Conservation (phyloP, 78 protist species). For the Bigelowiella natans region DNA sequence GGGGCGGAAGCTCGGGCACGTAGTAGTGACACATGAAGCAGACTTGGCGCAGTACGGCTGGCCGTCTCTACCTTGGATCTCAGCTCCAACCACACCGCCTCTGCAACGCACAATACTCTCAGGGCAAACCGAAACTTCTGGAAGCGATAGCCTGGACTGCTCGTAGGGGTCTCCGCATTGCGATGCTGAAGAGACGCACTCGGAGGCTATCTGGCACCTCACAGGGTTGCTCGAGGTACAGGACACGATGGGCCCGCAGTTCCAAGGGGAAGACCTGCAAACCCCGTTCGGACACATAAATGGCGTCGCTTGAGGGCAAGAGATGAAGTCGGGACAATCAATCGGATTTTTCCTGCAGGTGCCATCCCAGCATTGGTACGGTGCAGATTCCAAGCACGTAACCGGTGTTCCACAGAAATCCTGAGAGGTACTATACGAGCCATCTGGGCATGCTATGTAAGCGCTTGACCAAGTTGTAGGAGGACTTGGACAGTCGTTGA, state of each 20-base stretch:
- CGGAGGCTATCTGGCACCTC: not conserved
- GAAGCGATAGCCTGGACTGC: not conserved
- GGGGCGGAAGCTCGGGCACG: not conserved
- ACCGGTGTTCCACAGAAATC: not conserved
- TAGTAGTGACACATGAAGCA: too few species aligned
- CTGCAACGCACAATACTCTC: not conserved
- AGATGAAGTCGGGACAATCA: not conserved
- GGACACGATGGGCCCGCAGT: too few species aligned
- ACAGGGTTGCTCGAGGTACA: too few species aligned
- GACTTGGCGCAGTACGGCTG: too few species aligned
- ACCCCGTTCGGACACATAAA: not conserved
- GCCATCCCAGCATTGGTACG: slow-evolving; percentile 2
- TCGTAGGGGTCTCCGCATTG: not conserved
- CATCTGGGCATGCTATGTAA: not conserved
- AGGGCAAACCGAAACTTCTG: not conserved
- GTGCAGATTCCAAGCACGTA: not conserved
- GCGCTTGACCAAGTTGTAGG: not conserved
- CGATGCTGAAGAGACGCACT: not conserved
- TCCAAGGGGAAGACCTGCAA: not conserved
- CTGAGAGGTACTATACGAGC: not conserved
- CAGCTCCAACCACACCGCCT: too few species aligned
- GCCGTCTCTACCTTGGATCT: too few species aligned
- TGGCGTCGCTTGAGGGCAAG: not conserved
- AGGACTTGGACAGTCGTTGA: not conserved
- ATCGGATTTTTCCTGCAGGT: not conserved